Percentiles rank a stretch among this genome's conserved stretches.
These are phyloP conservation scores for Solanum pimpinellifolium DNA, from an alignment of 257 asterid species.

Conservation along the genomic window DNA sequence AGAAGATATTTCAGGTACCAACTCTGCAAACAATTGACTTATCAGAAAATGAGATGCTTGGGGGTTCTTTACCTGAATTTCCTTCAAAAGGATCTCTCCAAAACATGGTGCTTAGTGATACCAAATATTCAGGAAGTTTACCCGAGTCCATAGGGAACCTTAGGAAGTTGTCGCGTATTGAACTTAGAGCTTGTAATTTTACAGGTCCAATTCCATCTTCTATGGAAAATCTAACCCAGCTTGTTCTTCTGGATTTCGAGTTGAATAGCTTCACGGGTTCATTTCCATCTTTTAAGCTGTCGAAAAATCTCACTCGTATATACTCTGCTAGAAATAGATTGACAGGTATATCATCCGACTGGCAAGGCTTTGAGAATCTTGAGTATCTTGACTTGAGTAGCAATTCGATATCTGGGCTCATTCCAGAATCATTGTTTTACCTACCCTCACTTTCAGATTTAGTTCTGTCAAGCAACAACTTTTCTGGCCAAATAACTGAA, in stretches of 20 bases:
- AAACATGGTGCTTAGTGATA: conserved; percentile 20
- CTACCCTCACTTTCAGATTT: conserved; percentile 17
- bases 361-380: conserved; percentile 35
- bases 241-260: conserved; percentile 23
- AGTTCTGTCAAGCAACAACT: conserved; percentile 22
- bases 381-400: conserved; percentile 20
- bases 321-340: conserved; percentile 15
- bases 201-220: conserved; percentile 44
- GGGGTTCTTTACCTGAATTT: conserved; percentile 49
- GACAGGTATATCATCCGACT: conserved; percentile 21
- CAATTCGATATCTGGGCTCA: conserved; percentile 37
- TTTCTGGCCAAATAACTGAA: conserved; percentile 36
- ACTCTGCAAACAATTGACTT: conserved; percentile 29
- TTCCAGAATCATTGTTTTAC: conserved; percentile 36
- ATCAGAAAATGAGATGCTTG: conserved; percentile 22
- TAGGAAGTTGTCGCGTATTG: conserved; percentile 21
- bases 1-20: conserved; percentile 27
- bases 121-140: conserved; percentile 35
- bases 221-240: conserved; percentile 25
- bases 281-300: conserved; percentile 33
- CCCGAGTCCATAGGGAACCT: conserved; percentile 40
- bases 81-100: conserved; percentile 30
- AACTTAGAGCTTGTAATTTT: conserved; percentile 24
- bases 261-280: conserved; percentile 26
- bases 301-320: conserved; percentile 19